These are phyloP conservation scores for Wickerhamiella sorbophila DNA, from an alignment of 805 yeast species.

Conservation along the genomic window DNA sequence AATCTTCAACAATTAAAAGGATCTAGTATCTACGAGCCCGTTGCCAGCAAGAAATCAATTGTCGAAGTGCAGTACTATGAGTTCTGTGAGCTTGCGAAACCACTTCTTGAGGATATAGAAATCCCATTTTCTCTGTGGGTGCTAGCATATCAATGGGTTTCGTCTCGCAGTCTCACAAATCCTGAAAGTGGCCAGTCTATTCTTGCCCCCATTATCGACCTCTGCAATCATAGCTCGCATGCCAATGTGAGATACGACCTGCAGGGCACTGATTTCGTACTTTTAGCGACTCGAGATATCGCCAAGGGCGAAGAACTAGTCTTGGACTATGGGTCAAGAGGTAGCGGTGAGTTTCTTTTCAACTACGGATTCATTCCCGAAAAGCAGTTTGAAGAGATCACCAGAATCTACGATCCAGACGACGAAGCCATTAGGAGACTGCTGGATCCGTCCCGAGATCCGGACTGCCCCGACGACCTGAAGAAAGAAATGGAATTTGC, in stretches of 20 bases:
- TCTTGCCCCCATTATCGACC: slow-evolving; percentile 42
- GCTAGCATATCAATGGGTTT: slow-evolving; percentile 25
- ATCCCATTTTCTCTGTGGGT: slow-evolving; percentile 19
- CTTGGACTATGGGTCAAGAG: slow-evolving; percentile 27
- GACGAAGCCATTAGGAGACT: slow-evolving; percentile 10
- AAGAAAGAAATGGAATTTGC: slow-evolving; percentile 10
- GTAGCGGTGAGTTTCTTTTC: slow-evolving; percentile 26
- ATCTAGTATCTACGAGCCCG: slow-evolving; percentile 20
- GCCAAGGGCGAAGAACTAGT: slow-evolving; percentile 18
- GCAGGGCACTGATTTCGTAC: slow-evolving; percentile 5
- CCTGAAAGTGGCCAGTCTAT: slow-evolving; percentile 24
- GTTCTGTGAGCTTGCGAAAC: slow-evolving; percentile 7
- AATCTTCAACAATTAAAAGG: slow-evolving; percentile 11
- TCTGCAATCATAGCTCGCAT: slow-evolving; percentile 32
- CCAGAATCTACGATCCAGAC: slow-evolving; percentile 14
- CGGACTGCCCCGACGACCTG: slow-evolving; percentile 7
- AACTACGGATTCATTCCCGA: slow-evolving; percentile 29
- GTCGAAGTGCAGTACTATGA: slow-evolving; percentile 15
- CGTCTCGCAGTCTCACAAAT: slow-evolving; percentile 24
- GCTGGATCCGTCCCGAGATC: slow-evolving; percentile 14
- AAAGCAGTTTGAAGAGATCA: slow-evolving; percentile 10
- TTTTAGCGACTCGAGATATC: background rate
- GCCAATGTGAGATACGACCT: slow-evolving; percentile 27
- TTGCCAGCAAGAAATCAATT: slow-evolving; percentile 14
- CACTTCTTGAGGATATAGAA: background rate